Conservation (phyloP, 2,329 filamentous ascomycete genomes). For the Teratosphaeria zuluensis region DNA sequence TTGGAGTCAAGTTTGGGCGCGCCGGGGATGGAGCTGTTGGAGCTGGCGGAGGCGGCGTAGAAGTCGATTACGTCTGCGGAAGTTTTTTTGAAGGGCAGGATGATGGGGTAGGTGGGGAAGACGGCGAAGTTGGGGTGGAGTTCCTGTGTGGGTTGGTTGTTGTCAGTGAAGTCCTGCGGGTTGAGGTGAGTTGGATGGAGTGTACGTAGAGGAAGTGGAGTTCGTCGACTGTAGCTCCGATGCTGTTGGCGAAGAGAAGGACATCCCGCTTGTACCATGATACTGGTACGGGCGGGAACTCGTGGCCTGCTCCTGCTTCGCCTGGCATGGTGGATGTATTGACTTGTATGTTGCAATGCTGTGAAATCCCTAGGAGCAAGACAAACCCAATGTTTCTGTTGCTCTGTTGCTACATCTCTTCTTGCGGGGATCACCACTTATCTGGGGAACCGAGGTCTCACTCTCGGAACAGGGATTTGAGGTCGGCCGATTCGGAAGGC, state of each 20-base stretch:
- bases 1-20: constrained; percentile 67
- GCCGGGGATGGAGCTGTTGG: constrained; percentile 53
- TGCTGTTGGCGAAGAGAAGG: constrained; percentile 81
- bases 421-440: neutral
- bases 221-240: constrained; percentile 76
- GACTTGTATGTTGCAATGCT: neutral
- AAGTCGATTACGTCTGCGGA: constrained; percentile 74
- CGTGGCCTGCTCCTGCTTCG: constrained; percentile 32
- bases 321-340: constrained; percentile 2
- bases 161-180: constrained; percentile 2
- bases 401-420: neutral
- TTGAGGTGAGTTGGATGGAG: constrained; percentile 1
- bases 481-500: neutral
- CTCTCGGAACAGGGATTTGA: too few relatives aligned
- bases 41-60: constrained; percentile 58
- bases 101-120: constrained; percentile 80
- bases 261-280: constrained; percentile 82
- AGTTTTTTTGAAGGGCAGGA: constrained; percentile 73
- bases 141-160: constrained; percentile 48
- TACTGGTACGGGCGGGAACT: constrained; percentile 67
- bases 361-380: too few relatives aligned
- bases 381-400: neutral
- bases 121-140: constrained; percentile 76
- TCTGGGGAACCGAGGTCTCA: neutral
- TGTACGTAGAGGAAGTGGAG: constrained; percentile 84